These are phyloP conservation scores for Mycena rosella DNA, from an alignment of 768 basidiomycete species.

Conservation along the genomic window DNA sequence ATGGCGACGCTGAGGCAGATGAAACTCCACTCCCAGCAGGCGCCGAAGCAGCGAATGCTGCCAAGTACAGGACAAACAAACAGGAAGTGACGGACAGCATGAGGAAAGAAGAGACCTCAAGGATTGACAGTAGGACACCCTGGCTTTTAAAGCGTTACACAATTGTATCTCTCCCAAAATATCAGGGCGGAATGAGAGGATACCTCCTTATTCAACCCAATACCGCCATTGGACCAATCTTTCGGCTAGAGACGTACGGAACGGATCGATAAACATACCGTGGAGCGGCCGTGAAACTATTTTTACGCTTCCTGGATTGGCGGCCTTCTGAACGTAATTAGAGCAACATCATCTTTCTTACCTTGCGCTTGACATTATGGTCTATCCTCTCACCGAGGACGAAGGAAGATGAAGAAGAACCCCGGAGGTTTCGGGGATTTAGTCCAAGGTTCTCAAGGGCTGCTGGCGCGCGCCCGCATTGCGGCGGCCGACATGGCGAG, in stretches of 20 bases:
- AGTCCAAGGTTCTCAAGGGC: neutral
- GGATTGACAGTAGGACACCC: neutral
- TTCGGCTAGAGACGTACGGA: neutral
- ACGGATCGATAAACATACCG: neutral
- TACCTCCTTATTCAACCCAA: neutral
- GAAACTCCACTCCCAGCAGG: slow-evolving; percentile 21
- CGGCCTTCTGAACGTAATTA: neutral
- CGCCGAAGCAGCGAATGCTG: slow-evolving; percentile 36
- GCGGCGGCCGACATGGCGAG: slow-evolving; percentile 5
- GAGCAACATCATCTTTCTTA: neutral
- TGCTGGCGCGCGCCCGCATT: neutral
- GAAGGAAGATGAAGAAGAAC: neutral
- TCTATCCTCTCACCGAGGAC: neutral
- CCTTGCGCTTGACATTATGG: neutral
- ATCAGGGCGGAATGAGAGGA: neutral
- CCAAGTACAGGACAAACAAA: slow-evolving; percentile 51
- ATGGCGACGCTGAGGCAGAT: slow-evolving; percentile 33
- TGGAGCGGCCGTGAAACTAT: slow-evolving; percentile 9
- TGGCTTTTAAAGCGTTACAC: slow-evolving; percentile 1
- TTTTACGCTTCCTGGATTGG: slow-evolving; percentile 3
- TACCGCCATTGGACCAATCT: neutral
- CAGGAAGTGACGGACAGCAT: slow-evolving; percentile 42
- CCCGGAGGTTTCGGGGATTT: neutral
- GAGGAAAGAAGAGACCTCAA: neutral
- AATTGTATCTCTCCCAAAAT: neutral